Evolutionary conservation across 768 basidiomycete genomes (phyloP), one percentile per base, ranked within the genome.

Genomic region (Pleurotus djamor): DNA sequence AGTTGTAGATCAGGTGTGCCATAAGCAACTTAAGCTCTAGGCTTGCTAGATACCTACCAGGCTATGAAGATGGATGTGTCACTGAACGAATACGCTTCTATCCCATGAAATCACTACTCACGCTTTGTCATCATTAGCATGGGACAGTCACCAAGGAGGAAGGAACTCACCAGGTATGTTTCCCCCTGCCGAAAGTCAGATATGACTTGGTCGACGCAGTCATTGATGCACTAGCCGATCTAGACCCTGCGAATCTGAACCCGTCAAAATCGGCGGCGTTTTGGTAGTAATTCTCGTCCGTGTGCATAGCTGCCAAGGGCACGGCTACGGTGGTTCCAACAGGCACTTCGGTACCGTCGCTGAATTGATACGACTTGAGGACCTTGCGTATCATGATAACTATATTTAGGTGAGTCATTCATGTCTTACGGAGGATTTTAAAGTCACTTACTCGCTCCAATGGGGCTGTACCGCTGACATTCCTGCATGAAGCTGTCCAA

Each of bases 401-500:
- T 28, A 52, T 4, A 34, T 16, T 8, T 9, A 32, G 5, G 7
- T 50, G 21, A 50, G 48, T 6, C 7, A 48, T 50, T 9, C 21
- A 50, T n/a, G 6, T 32, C 13, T 8, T 8, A 32, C 5, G 5
- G 12, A 37, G 17, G 45, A 9, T 6, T 9, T 16, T 47, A 6
- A 16, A 48, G 36, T 13, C 16, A 48, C 4, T 14, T 37, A 71
- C 70, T 44, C 4, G 61, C 45, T 21, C 57, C 63, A 32, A 68
- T 57, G 5, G 68, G 68, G n/a, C 62, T 61, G 36, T 59, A 56
- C 2, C 73, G 61, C 60, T 69, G 67, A 16, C 64, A 62, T 63
- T 77, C 76, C 56, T 69, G 69, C 43, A 77, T 52, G 63, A 76
- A 74, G 63, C 76, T 77, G 64, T 77, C 74, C 12, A 74, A 13